phyloP scores from a whole-genome alignment of 805 yeast genomes.

The Allodekkera sacchari region DNA sequence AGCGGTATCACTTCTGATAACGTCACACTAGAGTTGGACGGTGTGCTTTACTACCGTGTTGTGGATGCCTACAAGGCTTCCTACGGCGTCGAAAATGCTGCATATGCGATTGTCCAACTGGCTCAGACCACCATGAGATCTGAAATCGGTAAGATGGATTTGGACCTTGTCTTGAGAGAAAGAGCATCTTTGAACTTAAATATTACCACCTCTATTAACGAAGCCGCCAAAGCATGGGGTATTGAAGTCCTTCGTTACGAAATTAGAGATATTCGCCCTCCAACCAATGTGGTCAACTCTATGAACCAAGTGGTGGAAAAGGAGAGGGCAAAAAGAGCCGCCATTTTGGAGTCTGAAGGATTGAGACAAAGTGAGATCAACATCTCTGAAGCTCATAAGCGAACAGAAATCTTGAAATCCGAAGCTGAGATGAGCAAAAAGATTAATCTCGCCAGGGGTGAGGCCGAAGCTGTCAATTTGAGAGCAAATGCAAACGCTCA shows the following conservation, averaged over 20 bases:
- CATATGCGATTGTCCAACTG: constrained; percentile 74
- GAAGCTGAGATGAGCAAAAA: constrained; percentile 58
- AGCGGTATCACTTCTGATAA: constrained; percentile 82
- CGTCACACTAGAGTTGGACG: constrained; percentile 78
- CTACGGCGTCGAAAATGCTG: constrained; percentile 83
- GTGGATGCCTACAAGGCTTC: constrained; percentile 79
- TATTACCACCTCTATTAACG: constrained; percentile 73
- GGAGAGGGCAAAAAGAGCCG: constrained; percentile 81
- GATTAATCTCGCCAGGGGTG: constrained; percentile 66
- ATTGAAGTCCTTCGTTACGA: constrained; percentile 77
- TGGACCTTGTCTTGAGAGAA: constrained; percentile 72
- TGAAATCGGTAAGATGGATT: constrained; percentile 75
- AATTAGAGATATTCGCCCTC: constrained; percentile 84
- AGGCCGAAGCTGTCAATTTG: constrained; percentile 57
- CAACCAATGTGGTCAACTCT: constrained; percentile 74
- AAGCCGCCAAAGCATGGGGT: constrained; percentile 84
- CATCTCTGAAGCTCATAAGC: constrained; percentile 76
- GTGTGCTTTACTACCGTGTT: constrained; percentile 70
- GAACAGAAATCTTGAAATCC: constrained; percentile 62
- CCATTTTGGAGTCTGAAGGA: constrained; percentile 82
- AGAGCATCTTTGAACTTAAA: constrained; percentile 64
- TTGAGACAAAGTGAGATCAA: constrained; percentile 71
- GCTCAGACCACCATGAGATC: constrained; percentile 91
- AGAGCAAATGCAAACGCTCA: constrained; percentile 68
- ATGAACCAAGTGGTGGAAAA: constrained; percentile 90